phyloP scores from a whole-genome alignment of 176 grass and related monocot genomes.

The Tuctoria greenei region DNA sequence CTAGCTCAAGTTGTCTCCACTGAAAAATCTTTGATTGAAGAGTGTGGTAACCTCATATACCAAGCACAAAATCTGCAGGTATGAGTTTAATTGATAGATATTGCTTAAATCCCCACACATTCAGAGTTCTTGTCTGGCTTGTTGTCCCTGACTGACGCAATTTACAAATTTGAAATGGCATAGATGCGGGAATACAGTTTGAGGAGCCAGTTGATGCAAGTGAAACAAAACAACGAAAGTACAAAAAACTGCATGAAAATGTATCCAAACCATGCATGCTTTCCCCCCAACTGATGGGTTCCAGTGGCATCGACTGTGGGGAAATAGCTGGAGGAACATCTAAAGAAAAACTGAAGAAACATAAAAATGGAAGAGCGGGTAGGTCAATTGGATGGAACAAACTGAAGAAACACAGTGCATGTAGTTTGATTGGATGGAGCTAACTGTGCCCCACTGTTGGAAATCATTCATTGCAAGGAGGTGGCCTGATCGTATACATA shows the following conservation, averaged over 20 bases:
- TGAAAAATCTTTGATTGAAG: constrained; percentile 61
- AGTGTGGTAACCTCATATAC: constrained; percentile 74
- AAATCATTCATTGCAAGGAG: not conserved
- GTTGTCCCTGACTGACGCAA: not conserved
- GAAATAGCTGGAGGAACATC: not conserved
- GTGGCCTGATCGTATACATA: constrained; percentile 19
- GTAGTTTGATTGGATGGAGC: constrained; percentile 15
- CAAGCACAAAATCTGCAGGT: constrained; percentile 71
- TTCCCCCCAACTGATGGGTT: not conserved
- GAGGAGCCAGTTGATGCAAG: constrained; percentile 58
- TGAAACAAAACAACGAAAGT: constrained; percentile 38
- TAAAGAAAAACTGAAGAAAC: not conserved
- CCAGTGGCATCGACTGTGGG: not conserved
- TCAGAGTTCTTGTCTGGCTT: not conserved
- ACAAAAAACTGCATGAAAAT: not conserved
- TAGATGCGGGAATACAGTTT: constrained; percentile 82
- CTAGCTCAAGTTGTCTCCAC: constrained; percentile 51
- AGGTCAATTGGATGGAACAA: not conserved
- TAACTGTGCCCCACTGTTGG: constrained; percentile 23
- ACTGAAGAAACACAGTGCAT: not conserved
- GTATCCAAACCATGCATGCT: no score
- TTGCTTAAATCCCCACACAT: no score
- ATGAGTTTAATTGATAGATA: constrained; percentile 19
- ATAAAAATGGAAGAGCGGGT: not conserved
- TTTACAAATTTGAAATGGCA: constrained; percentile 2